Conservation (phyloP, 805 yeast genomes). For the Cyberlindnera samutprakarnensis region DNA sequence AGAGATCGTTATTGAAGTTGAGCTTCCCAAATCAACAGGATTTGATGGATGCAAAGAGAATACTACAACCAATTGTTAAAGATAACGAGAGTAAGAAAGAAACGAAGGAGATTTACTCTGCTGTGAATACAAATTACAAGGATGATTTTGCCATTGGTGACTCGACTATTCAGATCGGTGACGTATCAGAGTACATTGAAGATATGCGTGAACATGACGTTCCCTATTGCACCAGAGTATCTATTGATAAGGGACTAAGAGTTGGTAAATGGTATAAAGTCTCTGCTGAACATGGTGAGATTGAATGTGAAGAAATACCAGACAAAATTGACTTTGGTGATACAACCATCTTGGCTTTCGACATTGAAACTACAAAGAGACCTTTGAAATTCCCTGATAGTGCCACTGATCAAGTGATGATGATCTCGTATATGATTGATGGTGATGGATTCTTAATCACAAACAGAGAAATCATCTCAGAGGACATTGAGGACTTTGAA, state of each 20-base stretch:
- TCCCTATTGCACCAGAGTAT: conserved; percentile 91
- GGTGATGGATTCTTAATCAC: conserved; percentile 95
- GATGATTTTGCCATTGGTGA: conserved; percentile 14
- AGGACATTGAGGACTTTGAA: conserved; percentile 94
- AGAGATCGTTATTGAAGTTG: conserved; percentile 56
- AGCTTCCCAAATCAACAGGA: conserved; percentile 71
- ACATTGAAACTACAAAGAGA: conserved; percentile 95
- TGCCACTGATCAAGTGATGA: conserved; percentile 86
- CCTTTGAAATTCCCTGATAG: conserved; percentile 96
- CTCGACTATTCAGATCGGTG: conserved; percentile 19
- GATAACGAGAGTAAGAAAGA: conserved; percentile 57
- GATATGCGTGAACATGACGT: conserved; percentile 94
- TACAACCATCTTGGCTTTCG: conserved; percentile 94
- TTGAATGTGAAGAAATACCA: conserved; percentile 48
- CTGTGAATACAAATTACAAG: conserved; percentile 32
- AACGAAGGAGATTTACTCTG: conserved; percentile 60
- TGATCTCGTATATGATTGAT: conserved; percentile 99
- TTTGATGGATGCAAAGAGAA: conserved; percentile 64
- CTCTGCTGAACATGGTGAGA: conserved; percentile 49
- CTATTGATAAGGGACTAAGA: conserved; percentile 81
- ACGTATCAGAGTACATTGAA: conserved; percentile 58
- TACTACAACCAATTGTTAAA: conserved; percentile 59
- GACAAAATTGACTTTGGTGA: conserved; percentile 92
- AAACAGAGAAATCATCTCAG: conserved; percentile 86
- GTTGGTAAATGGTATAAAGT: conserved; percentile 96